Evolutionary conservation across 805 yeast species (phyloP).

Genomic region (Cyberlindnera americana): DNA sequence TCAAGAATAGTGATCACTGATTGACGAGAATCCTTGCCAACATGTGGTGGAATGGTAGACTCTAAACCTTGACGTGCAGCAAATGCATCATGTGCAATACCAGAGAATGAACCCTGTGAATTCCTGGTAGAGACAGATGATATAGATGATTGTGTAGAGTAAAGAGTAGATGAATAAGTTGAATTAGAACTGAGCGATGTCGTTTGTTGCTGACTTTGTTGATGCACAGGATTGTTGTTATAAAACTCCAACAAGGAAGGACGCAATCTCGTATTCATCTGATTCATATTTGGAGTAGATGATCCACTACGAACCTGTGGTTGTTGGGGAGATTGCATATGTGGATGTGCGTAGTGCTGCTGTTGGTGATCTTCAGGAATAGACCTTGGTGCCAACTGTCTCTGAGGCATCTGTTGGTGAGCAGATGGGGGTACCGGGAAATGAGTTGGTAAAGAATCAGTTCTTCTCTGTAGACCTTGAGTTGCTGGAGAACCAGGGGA

Average conservation of each 20-base stretch:
- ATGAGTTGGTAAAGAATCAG: slow-evolving; percentile 19
- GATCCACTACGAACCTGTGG: slow-evolving; percentile 1
- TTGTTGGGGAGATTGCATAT: slow-evolving; percentile 2
- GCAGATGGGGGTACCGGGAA: slow-evolving; percentile 9
- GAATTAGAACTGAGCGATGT: slow-evolving; percentile 22
- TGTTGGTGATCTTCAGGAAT: slow-evolving; percentile 18
- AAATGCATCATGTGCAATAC: slow-evolving; percentile 3
- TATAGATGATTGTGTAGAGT: slow-evolving; percentile 25
- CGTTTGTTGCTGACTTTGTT: slow-evolving; percentile 1
- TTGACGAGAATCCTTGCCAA: background rate
- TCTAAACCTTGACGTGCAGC: background rate
- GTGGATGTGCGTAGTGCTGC: slow-evolving; percentile 7
- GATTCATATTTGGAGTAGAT: slow-evolving; percentile 19
- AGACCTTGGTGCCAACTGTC: slow-evolving; percentile 23
- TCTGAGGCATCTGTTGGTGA: slow-evolving; percentile 1
- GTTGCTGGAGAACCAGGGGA: slow-evolving; percentile 6
- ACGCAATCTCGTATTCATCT: slow-evolving; percentile 22
- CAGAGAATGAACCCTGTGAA: slow-evolving; percentile 21
- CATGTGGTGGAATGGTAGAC: background rate
- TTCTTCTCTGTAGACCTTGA: slow-evolving; percentile 12
- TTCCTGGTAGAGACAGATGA: slow-evolving; percentile 26
- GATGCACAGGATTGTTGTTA: slow-evolving; percentile 11
- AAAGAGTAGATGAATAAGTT: slow-evolving; percentile 17
- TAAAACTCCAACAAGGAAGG: slow-evolving; percentile 25
- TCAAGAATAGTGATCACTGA: background rate